These are phyloP conservation scores for Filobasidium floriforme DNA, from an alignment of 768 basidiomycete species.

Conservation along the genomic window DNA sequence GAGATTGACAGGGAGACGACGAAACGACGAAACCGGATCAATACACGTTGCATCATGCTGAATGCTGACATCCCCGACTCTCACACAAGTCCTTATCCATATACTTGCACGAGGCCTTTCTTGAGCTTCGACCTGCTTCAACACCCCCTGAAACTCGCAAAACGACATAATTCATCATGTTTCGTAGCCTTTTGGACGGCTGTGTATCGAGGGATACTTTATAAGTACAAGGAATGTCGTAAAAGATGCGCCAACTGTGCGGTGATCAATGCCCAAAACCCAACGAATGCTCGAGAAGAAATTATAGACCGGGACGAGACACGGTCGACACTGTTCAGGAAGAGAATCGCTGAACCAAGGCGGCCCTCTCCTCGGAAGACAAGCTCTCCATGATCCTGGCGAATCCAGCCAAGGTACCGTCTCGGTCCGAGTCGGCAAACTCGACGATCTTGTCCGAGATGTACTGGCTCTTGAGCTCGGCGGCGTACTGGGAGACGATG, in stretches of 20 bases:
- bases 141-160: too few species aligned
- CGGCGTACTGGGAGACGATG: conserved; percentile 53
- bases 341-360: conserved; percentile 48
- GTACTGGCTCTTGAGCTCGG: conserved; percentile 63
- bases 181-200: background rate
- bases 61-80: too few species aligned
- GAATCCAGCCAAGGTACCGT: conserved; percentile 67
- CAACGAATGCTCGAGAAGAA: background rate
- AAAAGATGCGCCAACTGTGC: background rate
- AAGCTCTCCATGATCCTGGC: conserved; percentile 65
- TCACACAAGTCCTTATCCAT: too few species aligned
- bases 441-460: conserved; percentile 61
- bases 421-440: conserved; percentile 65
- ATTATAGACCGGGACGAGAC: background rate
- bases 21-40: background rate
- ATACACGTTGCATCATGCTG: too few species aligned
- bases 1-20: too few species aligned
- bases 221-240: conserved; percentile 1
- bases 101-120: too few species aligned
- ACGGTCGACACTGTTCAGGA: background rate
- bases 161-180: background rate
- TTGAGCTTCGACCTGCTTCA: too few species aligned
- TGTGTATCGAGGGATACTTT: background rate
- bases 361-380: conserved; percentile 62
- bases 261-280: background rate